phyloP scores from a whole-genome alignment of 805 yeast species.

The Wickerhamiella cacticola region DNA sequence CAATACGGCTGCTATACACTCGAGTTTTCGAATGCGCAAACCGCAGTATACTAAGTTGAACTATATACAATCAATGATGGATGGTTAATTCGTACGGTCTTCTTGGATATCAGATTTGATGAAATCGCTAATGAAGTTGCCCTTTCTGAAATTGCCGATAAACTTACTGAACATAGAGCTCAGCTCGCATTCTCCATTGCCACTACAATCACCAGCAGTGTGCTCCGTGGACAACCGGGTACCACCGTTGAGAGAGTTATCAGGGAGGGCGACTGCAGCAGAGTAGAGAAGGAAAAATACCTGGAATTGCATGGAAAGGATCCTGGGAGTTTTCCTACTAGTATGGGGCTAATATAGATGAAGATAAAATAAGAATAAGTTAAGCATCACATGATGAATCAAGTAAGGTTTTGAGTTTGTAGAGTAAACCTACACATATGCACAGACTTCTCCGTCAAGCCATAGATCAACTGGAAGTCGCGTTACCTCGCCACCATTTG shows the following conservation, averaged over 20 bases:
- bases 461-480: not conserved
- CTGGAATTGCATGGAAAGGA: not conserved
- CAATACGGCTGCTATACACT: too few relatives aligned
- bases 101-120: too few relatives aligned
- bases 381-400: too few relatives aligned
- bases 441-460: not conserved
- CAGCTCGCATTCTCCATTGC: not conserved
- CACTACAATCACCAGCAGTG: not conserved
- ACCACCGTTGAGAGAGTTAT: not conserved
- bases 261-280: not conserved
- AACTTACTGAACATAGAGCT: not conserved
- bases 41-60: too few relatives aligned
- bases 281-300: not conserved
- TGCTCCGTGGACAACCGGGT: too few relatives aligned
- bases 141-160: not conserved
- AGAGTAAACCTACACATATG: not conserved
- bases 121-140: not conserved
- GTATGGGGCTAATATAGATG: too few relatives aligned
- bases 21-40: too few relatives aligned
- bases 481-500: not conserved
- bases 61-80: too few relatives aligned
- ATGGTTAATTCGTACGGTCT: too few relatives aligned
- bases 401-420: not conserved
- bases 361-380: too few relatives aligned
- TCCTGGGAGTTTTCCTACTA: too few relatives aligned